Conservation (phyloP, 2,329 filamentous ascomycete species). For the Pestalotiopsis sp. region DNA sequence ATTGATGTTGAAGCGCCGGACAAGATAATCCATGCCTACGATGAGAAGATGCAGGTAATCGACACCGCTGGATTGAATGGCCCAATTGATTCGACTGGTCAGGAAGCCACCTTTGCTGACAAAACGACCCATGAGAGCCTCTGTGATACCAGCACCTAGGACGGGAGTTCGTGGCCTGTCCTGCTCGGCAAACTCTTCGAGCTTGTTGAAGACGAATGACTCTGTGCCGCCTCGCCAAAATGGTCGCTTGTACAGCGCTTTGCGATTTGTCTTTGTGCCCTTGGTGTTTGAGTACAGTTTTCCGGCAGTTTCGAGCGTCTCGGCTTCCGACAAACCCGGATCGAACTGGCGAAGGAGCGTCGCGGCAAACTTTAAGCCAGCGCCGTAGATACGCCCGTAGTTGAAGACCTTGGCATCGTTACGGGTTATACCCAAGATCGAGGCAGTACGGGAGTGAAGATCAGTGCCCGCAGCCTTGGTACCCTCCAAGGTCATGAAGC, state of each 20-base stretch:
- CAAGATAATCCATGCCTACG: conserved; percentile 91
- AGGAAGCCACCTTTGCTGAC: conserved; percentile 90
- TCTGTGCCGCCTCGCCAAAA: conserved; percentile 98
- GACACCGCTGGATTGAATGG: conserved; percentile 94
- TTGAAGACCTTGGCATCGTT: conserved; percentile 99
- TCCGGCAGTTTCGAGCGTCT: conserved; percentile 75
- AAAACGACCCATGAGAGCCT: conserved; percentile 87
- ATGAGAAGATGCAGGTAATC: conserved; percentile 96
- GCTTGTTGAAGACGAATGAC: conserved; percentile 96
- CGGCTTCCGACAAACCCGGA: conserved; percentile 73
- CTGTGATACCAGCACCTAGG: conserved; percentile 91
- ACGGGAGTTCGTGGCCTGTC: conserved; percentile 89
- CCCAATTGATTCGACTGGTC: conserved; percentile 98
- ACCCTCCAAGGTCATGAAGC: conserved; percentile 98
- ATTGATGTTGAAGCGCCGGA: conserved; percentile 79
- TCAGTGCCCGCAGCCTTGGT: conserved; percentile 94
- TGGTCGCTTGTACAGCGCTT: conserved; percentile 67
- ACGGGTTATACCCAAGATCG: conserved; percentile 88
- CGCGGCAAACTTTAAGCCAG: conserved; percentile 88
- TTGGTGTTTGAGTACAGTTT: conserved; percentile 90
- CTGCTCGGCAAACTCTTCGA: conserved; percentile 97
- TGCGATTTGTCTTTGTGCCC: conserved; percentile 80
- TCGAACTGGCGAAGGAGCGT: conserved; percentile 94
- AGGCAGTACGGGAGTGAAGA: conserved; percentile 89
- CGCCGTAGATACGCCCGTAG: conserved; percentile 98